Percentiles rank a stretch among this genome's conserved stretches.
phyloP scores from a whole-genome alignment of 768 basidiomycete species.

The Hypholoma sublateritium region DNA sequence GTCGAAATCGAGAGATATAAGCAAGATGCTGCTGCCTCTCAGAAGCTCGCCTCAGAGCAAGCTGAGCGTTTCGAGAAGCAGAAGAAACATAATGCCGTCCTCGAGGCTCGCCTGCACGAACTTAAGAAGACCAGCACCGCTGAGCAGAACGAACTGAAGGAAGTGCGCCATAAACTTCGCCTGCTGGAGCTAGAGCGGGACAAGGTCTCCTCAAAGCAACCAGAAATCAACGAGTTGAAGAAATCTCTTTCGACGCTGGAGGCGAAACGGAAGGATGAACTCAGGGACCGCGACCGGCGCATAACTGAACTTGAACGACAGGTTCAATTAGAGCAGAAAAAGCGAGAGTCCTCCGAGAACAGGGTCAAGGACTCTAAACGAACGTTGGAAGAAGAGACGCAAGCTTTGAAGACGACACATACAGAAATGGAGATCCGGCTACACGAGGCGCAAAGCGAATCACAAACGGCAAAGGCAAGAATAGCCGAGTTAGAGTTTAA shows the following conservation, averaged over 20 bases:
- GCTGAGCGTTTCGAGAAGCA: conserved; percentile 57
- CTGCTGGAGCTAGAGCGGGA: conserved; percentile 55
- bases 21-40: conserved; percentile 50
- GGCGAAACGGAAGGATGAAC: conserved; percentile 51
- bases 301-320: conserved; percentile 58
- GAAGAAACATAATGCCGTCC: conserved; percentile 57
- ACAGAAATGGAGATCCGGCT: conserved; percentile 37
- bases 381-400: conserved; percentile 40
- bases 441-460: conserved; percentile 34
- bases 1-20: conserved; percentile 59
- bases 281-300: conserved; percentile 50
- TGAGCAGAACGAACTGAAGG: conserved; percentile 66
- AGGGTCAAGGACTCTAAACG: conserved; percentile 41
- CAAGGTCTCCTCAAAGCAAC: conserved; percentile 51
- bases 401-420: conserved; percentile 31
- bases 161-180: conserved; percentile 57
- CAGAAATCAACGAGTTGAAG: conserved; percentile 49
- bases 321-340: conserved; percentile 48
- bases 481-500: conserved; percentile 30
- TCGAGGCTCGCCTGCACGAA: conserved; percentile 63
- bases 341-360: conserved; percentile 46
- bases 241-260: conserved; percentile 51
- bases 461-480: conserved; percentile 29
- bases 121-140: conserved; percentile 46
- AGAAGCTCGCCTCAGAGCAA: conserved; percentile 49